Conservation (phyloP, 495 filamentous ascomycete genomes). For the Podospora sp. region DNA sequence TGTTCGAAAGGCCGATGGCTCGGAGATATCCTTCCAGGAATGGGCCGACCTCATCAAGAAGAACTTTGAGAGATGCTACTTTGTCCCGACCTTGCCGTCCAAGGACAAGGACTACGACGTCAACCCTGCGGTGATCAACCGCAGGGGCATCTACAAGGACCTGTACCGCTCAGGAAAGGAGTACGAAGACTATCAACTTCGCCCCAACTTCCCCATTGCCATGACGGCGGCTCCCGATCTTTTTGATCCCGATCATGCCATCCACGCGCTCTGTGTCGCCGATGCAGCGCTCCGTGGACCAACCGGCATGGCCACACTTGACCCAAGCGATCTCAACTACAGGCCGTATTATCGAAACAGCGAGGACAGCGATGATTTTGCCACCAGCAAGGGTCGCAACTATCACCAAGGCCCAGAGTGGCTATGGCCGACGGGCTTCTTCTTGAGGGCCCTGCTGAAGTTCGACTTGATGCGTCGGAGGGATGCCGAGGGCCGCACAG, state of each 20-base stretch:
- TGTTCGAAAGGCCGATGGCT: conserved; percentile 63
- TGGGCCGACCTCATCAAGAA: conserved; percentile 82
- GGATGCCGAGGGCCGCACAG: conserved; percentile 65
- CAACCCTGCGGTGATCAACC: conserved; percentile 75
- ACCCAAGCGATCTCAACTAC: conserved; percentile 89
- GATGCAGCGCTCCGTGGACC: conserved; percentile 82
- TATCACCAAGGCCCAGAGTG: conserved; percentile 99
- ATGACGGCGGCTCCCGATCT: conserved; percentile 92
- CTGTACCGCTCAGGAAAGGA: conserved; percentile 89
- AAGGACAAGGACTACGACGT: conserved; percentile 79
- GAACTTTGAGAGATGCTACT: conserved; percentile 91
- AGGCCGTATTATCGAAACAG: conserved; percentile 91
- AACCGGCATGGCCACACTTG: conserved; percentile 93
- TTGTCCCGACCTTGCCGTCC: conserved; percentile 66
- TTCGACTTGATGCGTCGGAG: conserved; percentile 79
- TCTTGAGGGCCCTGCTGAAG: conserved; percentile 83
- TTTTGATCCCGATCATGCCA: conserved; percentile 75
- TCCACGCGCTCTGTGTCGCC: conserved; percentile 74
- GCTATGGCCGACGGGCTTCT: conserved; percentile 98
- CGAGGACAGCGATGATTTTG: conserved; percentile 86
- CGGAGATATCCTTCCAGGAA: conserved; percentile 67
- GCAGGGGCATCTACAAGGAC: conserved; percentile 97
- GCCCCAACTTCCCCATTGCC: conserved; percentile 91
- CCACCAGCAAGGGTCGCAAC: conserved; percentile 88
- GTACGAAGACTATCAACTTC: conserved; percentile 96